Conservation (phyloP, 768 basidiomycete species). For the Fistulinella prunicolor region DNA sequence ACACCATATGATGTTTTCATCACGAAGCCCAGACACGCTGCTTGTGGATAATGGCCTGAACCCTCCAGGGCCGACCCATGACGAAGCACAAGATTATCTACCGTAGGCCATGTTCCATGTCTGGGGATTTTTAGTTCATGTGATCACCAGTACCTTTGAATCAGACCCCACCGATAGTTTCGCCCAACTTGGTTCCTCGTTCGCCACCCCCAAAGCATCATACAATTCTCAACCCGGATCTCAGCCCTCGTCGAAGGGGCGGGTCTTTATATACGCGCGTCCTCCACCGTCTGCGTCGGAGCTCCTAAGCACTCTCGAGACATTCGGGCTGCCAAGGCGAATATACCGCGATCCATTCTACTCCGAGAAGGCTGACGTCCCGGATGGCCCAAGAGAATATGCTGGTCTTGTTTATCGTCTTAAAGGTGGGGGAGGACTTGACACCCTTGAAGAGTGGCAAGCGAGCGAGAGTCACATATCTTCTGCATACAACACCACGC, state of each 20-base stretch:
- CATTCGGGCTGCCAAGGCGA: conserved; percentile 50
- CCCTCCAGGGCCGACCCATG: not conserved
- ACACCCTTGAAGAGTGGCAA: conserved; percentile 61
- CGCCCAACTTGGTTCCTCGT: not conserved
- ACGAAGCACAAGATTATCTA: conserved; percentile 17
- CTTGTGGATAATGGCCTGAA: not conserved
- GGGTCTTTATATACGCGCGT: conserved; percentile 43
- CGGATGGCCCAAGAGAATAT: conserved; percentile 67
- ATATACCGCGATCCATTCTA: conserved; percentile 82
- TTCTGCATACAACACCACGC: not conserved
- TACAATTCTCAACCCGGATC: conserved; percentile 8
- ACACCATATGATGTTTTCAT: conserved; percentile 2
- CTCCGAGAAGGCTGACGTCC: conserved; percentile 67
- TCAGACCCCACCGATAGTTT: conserved; percentile 3
- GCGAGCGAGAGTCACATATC: conserved; percentile 5
- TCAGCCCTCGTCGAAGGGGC: conserved; percentile 7
- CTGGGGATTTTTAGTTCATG: not conserved
- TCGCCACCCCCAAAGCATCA: conserved; percentile 16
- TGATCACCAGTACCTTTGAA: conserved; percentile 13
- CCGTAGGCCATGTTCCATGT: conserved; percentile 11
- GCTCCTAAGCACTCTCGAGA: conserved; percentile 43
- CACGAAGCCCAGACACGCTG: conserved; percentile 4
- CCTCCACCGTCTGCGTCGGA: conserved; percentile 50
- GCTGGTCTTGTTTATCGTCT: conserved; percentile 75
- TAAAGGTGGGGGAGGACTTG: conserved; percentile 59